Base-by-base conservation (phyloP, 2,329 filamentous ascomycete species). In the Calonectria pteridis region DNA sequence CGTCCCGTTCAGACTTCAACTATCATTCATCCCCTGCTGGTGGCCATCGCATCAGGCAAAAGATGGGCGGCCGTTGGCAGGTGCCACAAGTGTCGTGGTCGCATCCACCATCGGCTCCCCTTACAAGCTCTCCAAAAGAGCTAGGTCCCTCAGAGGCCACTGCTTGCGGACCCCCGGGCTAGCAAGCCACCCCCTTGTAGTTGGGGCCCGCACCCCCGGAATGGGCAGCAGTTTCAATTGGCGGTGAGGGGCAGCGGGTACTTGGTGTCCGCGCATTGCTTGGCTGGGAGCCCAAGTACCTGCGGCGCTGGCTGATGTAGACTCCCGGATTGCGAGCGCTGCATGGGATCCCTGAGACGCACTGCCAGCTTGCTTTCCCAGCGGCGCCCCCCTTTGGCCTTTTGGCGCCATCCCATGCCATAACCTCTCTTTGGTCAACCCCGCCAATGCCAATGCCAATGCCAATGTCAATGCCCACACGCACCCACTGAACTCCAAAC, bases 401-500 rank as follows among this genome's bases (percentile, higher is more conserved):
- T 69, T 74, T 75, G 66, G 70, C 73, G 65, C 69, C 73, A 72
- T 43, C 33, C 55, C 33, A 62, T 28, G n/a, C 55, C 55, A n/a
- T 67, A 35, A 18, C 63, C 62, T 67, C 71, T 78, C 72, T 75
- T 77, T 76, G 72, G 73, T 77, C 73, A 71, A 80, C 79, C 79
- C 78, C 79, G 79, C 79, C 79, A 81, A 79, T 76, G 73, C 76
- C 74, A 63, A 79, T 76, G 73, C 76, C 74, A 63, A 65, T 37
- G 66, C 58, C 70, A 31, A 65, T 64, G 64, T 35, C 49, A 33
- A 55, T 43, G 70, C 73, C 74, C 75, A 72, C 43, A 26, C 67
- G 43, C 67, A 46, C 67, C 80, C 78, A 82, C 79, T 81, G 77
- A 77, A 80, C 76, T 81, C 77, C 78, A 80, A 81, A 80, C 81